phyloP scores from a whole-genome alignment of 1,139 yeast genomes.

The Pichia sp. region DNA sequence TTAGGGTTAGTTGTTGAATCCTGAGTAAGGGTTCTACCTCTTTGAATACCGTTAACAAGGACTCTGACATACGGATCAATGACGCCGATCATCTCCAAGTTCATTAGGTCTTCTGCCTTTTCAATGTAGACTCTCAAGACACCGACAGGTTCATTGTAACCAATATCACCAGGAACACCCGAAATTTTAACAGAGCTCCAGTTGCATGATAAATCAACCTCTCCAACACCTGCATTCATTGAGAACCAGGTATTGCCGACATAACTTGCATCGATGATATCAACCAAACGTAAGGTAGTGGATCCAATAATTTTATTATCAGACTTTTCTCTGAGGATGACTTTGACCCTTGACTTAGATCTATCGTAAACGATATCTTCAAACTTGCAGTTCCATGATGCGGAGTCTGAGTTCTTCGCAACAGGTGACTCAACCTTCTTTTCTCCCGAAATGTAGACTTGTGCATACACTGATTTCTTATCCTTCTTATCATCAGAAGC shows the following conservation, averaged over 20 bases:
- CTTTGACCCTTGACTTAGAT: slow-evolving; percentile 57
- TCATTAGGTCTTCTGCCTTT: slow-evolving; percentile 67
- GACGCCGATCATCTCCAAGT: slow-evolving; percentile 82
- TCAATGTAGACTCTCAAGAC: slow-evolving; percentile 70
- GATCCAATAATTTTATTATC: slow-evolving; percentile 52
- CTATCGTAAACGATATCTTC: slow-evolving; percentile 75
- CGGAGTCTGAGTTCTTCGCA: slow-evolving; percentile 56
- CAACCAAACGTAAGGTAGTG: slow-evolving; percentile 56
- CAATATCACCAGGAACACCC: slow-evolving; percentile 54
- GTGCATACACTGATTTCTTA: slow-evolving; percentile 59
- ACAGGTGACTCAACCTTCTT: slow-evolving; percentile 48
- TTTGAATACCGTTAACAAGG: slow-evolving; percentile 66
- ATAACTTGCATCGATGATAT: slow-evolving; percentile 68
- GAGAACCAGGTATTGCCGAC: slow-evolving; percentile 76
- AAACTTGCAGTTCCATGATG: slow-evolving; percentile 57
- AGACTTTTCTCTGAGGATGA: slow-evolving; percentile 55
- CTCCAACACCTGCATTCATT: slow-evolving; percentile 58
- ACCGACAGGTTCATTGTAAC: slow-evolving; percentile 90
- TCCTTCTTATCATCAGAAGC: slow-evolving; percentile 32
- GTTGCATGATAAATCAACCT: slow-evolving; percentile 55
- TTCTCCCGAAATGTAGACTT: slow-evolving; percentile 58
- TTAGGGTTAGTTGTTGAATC: slow-evolving; percentile 70
- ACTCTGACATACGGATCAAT: slow-evolving; percentile 89
- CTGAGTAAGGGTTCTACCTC: slow-evolving; percentile 69
- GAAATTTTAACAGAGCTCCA: slow-evolving; percentile 87